Conservation (phyloP, 1,139 yeast genomes). For the Nakaseomyces glabratus region DNA sequence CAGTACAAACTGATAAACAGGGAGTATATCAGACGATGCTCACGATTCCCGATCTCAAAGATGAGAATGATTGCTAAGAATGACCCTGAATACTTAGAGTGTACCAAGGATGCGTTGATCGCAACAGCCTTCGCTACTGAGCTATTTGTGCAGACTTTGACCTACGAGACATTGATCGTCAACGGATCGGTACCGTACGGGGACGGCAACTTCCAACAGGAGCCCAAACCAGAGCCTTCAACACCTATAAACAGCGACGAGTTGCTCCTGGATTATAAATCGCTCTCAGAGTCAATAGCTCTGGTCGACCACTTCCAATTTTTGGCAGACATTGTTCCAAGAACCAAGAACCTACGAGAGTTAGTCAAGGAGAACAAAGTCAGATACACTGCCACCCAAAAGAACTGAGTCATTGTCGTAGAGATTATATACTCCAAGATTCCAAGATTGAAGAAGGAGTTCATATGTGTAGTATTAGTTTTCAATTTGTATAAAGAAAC, state of each 20-base stretch:
- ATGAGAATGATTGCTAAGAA: slow-evolving; percentile 51
- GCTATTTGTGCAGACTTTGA: slow-evolving; percentile 65
- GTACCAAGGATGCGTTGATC: slow-evolving; percentile 70
- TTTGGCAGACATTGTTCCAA: slow-evolving; percentile 58
- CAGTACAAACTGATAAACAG: not conserved
- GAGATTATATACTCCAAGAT: no score
- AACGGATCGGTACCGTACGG: slow-evolving; percentile 6
- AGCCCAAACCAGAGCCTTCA: not conserved
- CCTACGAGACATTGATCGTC: slow-evolving; percentile 58
- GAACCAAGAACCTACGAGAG: slow-evolving; percentile 40
- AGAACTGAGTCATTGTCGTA: no score
- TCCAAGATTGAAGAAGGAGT: no score
- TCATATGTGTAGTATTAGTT: no score
- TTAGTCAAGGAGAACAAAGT: slow-evolving; percentile 38
- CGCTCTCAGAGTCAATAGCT: slow-evolving; percentile 33
- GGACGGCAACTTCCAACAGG: slow-evolving; percentile 19
- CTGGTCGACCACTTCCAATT: slow-evolving; percentile 62
- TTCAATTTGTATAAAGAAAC: no score
- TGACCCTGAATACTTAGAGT: slow-evolving; percentile 75
- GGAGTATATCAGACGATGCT: slow-evolving; percentile 42
- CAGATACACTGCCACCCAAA: slow-evolving; percentile 30
- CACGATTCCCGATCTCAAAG: slow-evolving; percentile 1
- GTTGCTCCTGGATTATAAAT: slow-evolving; percentile 4
- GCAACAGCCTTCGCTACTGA: slow-evolving; percentile 86
- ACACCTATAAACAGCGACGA: not conserved